Percentiles rank a stretch among this genome's conserved stretches.
Evolutionary conservation across 352 stramenopile genomes (phyloP).

Genomic region (Achlya hypogyna): DNA sequence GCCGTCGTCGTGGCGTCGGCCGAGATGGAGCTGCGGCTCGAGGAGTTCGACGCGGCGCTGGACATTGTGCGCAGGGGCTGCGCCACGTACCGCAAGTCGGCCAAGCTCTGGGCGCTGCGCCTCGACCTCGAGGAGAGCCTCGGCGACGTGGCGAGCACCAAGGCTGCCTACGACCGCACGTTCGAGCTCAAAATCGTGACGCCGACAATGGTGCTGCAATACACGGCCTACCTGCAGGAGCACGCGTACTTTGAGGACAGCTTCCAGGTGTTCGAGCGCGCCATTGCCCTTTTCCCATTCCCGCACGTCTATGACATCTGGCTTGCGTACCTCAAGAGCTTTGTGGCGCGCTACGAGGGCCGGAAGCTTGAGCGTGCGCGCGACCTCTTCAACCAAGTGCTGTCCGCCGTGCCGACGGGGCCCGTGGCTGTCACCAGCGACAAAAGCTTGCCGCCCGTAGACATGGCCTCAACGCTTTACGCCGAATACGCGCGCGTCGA

Average conservation of each 20-base stretch:
- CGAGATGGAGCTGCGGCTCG: constrained; percentile 94
- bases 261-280: constrained; percentile 91
- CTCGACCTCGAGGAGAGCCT: constrained; percentile 98
- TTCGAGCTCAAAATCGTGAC: constrained; percentile 97
- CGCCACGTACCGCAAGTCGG: constrained; percentile 79
- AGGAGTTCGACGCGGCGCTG: constrained; percentile 93
- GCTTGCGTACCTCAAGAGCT: constrained; percentile 92
- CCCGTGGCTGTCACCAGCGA: constrained; percentile 22
- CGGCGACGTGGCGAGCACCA: constrained; percentile 90
- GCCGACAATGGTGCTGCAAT: constrained; percentile 96
- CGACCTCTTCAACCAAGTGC: constrained; percentile 95
- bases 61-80: constrained; percentile 80
- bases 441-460: constrained; percentile 53
- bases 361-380: constrained; percentile 94
- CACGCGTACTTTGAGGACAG: constrained; percentile 96
- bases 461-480: constrained; percentile 40
- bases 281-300: constrained; percentile 80
- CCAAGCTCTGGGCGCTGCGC: constrained; percentile 94
- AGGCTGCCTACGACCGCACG: constrained; percentile 91
- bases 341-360: constrained; percentile 92
- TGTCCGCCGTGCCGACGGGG: constrained; percentile 71
- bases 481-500: constrained; percentile 93
- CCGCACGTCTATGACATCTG: constrained; percentile 95
- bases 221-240: constrained; percentile 93
- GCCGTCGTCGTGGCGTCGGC: constrained; percentile 91